A percentile compares a stretch with the other conserved stretches of the same genome.
Evolutionary conservation across 371 early-diverging fungal species (phyloP).

Genomic region (Haplosporangium sp.): DNA sequence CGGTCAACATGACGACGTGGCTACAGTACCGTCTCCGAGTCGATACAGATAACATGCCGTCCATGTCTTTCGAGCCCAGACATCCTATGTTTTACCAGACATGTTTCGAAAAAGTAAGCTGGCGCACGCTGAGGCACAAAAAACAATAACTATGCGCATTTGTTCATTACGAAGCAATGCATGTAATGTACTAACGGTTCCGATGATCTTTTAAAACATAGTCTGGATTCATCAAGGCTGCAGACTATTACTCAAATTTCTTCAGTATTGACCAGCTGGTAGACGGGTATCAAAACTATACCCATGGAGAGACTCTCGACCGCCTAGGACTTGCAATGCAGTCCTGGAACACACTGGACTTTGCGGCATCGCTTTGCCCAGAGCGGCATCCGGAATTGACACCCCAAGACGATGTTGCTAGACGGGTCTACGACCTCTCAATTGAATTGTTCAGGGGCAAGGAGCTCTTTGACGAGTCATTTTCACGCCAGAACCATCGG

Average conservation of each 20-base stretch:
- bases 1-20: constrained; percentile 54
- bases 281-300: constrained; percentile 3
- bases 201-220: neutral
- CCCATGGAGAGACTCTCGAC: constrained; percentile 7
- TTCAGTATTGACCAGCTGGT: constrained; percentile 32
- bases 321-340: constrained; percentile 15
- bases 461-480: constrained; percentile 40
- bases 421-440: constrained; percentile 35
- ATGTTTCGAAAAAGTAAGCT: constrained; percentile 40
- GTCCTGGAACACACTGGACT: constrained; percentile 47
- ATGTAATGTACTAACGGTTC: neutral
- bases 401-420: constrained; percentile 35
- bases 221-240: constrained; percentile 46
- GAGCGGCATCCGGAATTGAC: constrained; percentile 31
- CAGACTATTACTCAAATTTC: constrained; percentile 41
- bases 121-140: neutral
- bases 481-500: constrained; percentile 31
- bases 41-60: constrained; percentile 21
- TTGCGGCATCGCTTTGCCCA: constrained; percentile 39
- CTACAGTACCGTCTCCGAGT: constrained; percentile 51
- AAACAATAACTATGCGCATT: neutral
- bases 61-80: constrained; percentile 51
- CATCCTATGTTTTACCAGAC: constrained; percentile 45
- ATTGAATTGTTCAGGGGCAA: constrained; percentile 45
- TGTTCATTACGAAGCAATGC: neutral